These are phyloP conservation scores for Colletotrichum sidae DNA, from an alignment of 2,329 filamentous ascomycete genomes.

Conservation along the genomic window DNA sequence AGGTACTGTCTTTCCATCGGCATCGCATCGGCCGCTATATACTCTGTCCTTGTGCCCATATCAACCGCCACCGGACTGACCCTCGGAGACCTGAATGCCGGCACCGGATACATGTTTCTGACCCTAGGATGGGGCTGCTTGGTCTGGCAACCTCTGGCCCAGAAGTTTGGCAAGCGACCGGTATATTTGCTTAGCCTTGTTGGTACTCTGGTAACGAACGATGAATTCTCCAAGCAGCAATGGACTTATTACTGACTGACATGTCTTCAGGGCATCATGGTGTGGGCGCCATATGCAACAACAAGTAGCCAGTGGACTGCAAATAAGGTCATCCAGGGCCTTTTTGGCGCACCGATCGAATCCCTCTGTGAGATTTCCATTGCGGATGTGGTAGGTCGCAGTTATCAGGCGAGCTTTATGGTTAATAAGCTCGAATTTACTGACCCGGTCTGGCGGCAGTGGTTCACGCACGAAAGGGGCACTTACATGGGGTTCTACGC, in stretches of 20 bases:
- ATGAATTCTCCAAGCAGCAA: not conserved
- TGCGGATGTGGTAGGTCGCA: slow-evolving; percentile 39
- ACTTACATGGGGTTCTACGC: slow-evolving; percentile 45
- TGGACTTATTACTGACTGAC: not conserved
- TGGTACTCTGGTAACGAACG: not conserved
- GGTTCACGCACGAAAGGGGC: slow-evolving; percentile 44
- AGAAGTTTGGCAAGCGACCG: slow-evolving; percentile 62
- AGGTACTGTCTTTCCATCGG: slow-evolving; percentile 33
- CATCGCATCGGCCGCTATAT: slow-evolving; percentile 45
- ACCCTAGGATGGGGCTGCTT: slow-evolving; percentile 63
- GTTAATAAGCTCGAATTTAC: not conserved
- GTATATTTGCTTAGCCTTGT: slow-evolving; percentile 51
- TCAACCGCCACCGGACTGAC: slow-evolving; percentile 56
- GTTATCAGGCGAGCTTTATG: not conserved
- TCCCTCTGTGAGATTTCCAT: slow-evolving; percentile 45
- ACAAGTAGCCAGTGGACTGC: slow-evolving; percentile 42
- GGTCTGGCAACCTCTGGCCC: slow-evolving; percentile 63
- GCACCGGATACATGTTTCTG: slow-evolving; percentile 65
- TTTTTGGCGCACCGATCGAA: slow-evolving; percentile 45
- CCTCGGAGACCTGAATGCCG: slow-evolving; percentile 57
- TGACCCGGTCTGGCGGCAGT: slow-evolving; percentile 8
- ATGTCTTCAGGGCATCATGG: slow-evolving; percentile 38
- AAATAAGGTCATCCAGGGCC: slow-evolving; percentile 44
- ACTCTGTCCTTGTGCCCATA: slow-evolving; percentile 49
- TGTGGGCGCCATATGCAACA: slow-evolving; percentile 48